Conservation (phyloP, 306 rosid species). For the Gillenia trifoliata region DNA sequence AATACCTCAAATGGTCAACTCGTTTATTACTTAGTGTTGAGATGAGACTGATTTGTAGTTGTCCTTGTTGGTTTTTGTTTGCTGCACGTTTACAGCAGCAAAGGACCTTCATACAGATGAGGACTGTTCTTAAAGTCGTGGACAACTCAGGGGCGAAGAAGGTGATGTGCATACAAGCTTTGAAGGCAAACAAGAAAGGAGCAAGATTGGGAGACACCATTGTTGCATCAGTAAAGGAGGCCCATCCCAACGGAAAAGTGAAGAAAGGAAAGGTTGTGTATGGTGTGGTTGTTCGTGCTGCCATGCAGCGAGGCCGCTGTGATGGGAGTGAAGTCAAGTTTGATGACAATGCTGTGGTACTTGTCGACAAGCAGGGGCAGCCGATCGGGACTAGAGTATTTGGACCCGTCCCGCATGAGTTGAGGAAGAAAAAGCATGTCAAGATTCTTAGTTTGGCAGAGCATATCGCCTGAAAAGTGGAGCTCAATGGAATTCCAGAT, state of each 20-base stretch:
- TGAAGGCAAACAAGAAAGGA: conserved; percentile 83
- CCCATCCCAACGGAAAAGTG: conserved; percentile 83
- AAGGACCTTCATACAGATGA: conserved; percentile 84
- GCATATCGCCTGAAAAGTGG: conserved; percentile 55
- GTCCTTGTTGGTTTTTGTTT: not conserved
- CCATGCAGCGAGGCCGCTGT: conserved; percentile 71
- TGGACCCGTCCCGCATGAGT: conserved; percentile 88
- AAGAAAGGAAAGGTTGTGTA: conserved; percentile 68
- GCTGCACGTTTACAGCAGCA: conserved; percentile 46
- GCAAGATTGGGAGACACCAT: conserved; percentile 90
- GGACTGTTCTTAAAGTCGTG: conserved; percentile 88
- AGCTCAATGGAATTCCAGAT: not conserved
- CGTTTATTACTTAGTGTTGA: not conserved
- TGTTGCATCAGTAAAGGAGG: conserved; percentile 85
- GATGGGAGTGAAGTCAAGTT: conserved; percentile 92
- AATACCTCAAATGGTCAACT: not conserved
- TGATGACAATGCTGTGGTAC: conserved; percentile 80
- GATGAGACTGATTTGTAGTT: not conserved
- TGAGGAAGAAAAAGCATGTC: conserved; percentile 82
- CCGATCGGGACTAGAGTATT: conserved; percentile 92
- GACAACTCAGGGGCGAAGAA: conserved; percentile 84
- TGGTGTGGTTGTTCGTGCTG: conserved; percentile 67
- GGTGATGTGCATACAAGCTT: conserved; percentile 90
- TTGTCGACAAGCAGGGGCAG: conserved; percentile 89
- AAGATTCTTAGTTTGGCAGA: conserved; percentile 84